phyloP scores from a whole-genome alignment of 352 stramenopile genomes.

The Discostella stelligera region DNA sequence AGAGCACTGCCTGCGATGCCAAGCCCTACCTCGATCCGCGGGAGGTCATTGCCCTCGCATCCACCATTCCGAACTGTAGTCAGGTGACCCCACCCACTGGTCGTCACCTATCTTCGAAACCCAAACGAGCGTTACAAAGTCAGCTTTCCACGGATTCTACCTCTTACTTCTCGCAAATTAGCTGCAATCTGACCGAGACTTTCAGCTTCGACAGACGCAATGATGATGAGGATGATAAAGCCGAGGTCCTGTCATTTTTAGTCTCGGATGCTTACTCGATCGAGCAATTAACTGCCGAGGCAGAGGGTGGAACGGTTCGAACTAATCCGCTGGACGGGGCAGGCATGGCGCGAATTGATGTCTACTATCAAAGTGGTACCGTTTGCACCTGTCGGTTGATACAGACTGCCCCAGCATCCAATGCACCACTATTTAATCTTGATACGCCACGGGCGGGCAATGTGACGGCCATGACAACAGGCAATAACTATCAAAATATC shows the following conservation, averaged over 20 bases:
- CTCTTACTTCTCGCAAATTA: conserved; percentile 17
- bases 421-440: neutral
- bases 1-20: neutral
- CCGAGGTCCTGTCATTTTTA: conserved; percentile 31
- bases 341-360: conserved; percentile 38
- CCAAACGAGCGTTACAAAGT: neutral
- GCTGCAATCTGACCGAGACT: neutral
- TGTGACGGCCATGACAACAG: neutral
- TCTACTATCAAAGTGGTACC: conserved; percentile 38
- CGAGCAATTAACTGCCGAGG: conserved; percentile 20
- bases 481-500: neutral
- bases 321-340: conserved; percentile 12
- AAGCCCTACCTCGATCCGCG: conserved; percentile 16
- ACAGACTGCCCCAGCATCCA: neutral
- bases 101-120: neutral
- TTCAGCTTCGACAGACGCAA: conserved; percentile 2
- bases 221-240: neutral
- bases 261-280: conserved; percentile 29
- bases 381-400: conserved; percentile 33
- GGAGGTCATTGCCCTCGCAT: conserved; percentile 9
- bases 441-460: neutral
- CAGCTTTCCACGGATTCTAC: neutral
- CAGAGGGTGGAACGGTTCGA: neutral
- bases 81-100: conserved; percentile 7
- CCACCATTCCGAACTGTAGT: conserved; percentile 21